Percentiles rank a stretch among this genome's conserved stretches.
Conservation (phyloP, 768 basidiomycete genomes). For the Boletellus ananiceps region DNA sequence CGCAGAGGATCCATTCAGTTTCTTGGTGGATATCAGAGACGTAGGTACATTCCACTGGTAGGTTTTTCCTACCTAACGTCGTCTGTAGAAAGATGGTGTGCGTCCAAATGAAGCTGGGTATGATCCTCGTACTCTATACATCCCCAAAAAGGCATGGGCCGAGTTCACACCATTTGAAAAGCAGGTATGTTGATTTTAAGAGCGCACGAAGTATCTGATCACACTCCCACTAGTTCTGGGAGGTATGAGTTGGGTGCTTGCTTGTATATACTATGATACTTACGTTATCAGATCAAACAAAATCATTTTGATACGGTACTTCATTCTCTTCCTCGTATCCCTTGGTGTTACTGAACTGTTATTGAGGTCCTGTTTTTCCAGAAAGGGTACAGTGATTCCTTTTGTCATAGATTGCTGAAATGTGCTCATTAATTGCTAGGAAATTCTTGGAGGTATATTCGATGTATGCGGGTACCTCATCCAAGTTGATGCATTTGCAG, state of each 20-base stretch:
- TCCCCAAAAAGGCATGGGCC: slow-evolving; percentile 74
- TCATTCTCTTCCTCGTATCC: slow-evolving; percentile 2
- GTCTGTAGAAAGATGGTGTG: slow-evolving; percentile 68
- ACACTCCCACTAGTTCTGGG: slow-evolving; percentile 55
- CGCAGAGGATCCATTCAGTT: slow-evolving; percentile 70
- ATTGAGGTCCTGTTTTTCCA: slow-evolving; percentile 89
- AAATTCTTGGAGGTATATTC: slow-evolving; percentile 72
- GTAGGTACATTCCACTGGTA: slow-evolving; percentile 34
- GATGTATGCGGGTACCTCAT: background rate
- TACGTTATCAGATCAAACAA: slow-evolving; percentile 81
- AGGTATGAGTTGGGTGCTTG: slow-evolving; percentile 39
- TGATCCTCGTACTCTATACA: slow-evolving; percentile 82
- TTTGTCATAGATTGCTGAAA: background rate
- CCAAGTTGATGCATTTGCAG: slow-evolving; percentile 20
- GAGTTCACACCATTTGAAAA: slow-evolving; percentile 94
- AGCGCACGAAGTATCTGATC: background rate
- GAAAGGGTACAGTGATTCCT: slow-evolving; percentile 64
- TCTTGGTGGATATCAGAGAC: slow-evolving; percentile 69
- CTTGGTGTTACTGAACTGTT: slow-evolving; percentile 15
- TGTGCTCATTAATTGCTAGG: slow-evolving; percentile 35
- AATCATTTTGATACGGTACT: slow-evolving; percentile 90
- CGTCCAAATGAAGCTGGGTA: slow-evolving; percentile 80
- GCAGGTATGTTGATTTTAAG: slow-evolving; percentile 45
- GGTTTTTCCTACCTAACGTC: background rate
- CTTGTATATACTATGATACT: slow-evolving; percentile 3